Evolutionary conservation across 192 early-diverging fungal genomes (phyloP).

Genomic region (Spizellomyces sp.): DNA sequence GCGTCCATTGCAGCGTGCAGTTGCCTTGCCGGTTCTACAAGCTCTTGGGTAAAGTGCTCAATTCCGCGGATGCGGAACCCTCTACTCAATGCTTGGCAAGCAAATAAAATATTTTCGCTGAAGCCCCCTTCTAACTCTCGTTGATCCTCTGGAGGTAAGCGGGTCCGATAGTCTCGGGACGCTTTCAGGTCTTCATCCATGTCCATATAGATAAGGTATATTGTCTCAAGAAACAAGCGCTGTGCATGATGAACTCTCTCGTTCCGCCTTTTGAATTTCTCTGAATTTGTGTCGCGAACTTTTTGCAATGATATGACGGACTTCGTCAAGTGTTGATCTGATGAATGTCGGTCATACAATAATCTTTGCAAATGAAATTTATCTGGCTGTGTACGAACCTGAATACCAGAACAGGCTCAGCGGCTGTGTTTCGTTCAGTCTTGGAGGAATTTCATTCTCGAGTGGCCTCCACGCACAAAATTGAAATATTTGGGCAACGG

Average conservation of each 20-base stretch:
- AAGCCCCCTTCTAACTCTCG: conserved; percentile 66
- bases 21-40: conserved; percentile 50
- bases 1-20: conserved; percentile 60
- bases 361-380: background rate
- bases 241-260: conserved; percentile 66
- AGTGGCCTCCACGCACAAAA: conserved; percentile 15
- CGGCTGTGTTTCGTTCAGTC: conserved; percentile 46
- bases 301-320: conserved; percentile 30
- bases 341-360: background rate
- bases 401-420: conserved; percentile 47
- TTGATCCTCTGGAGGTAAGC: conserved; percentile 70
- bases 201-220: conserved; percentile 53
- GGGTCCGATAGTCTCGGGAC: conserved; percentile 56
- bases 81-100: conserved; percentile 63
- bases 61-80: conserved; percentile 73
- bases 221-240: conserved; percentile 52
- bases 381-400: conserved; percentile 23
- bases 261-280: conserved; percentile 27
- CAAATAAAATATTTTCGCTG: conserved; percentile 73
- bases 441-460: conserved; percentile 28
- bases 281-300: conserved; percentile 18
- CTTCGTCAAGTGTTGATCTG: conserved; percentile 40
- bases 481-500: conserved; percentile 45
- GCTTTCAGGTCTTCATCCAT: conserved; percentile 45
- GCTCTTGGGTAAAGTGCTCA: conserved; percentile 54